Conservation (phyloP, 768 basidiomycete species). For the Suillus variegatus region DNA sequence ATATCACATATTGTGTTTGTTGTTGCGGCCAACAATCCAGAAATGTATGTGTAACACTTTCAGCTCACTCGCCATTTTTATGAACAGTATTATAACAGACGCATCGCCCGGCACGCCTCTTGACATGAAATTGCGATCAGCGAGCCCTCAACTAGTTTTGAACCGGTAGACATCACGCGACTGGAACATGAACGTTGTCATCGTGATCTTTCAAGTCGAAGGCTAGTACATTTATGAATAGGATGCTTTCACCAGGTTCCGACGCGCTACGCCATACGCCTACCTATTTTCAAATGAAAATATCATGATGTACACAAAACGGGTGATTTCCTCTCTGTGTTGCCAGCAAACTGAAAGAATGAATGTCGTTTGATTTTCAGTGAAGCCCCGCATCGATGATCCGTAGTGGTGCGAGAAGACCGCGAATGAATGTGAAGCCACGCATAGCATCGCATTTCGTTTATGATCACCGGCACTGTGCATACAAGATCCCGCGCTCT, state of each 20-base stretch:
- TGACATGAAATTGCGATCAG: not conserved
- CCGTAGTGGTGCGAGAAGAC: not conserved
- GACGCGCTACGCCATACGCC: not conserved
- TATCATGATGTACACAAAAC: slow-evolving; percentile 5
- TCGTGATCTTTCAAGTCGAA: not conserved
- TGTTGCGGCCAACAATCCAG: slow-evolving; percentile 16
- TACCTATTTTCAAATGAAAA: not conserved
- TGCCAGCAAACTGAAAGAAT: not conserved
- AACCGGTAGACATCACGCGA: slow-evolving; percentile 1
- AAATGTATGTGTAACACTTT: not conserved
- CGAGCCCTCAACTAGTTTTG: too few relatives aligned
- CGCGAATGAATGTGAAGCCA: not conserved
- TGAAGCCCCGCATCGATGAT: not conserved
- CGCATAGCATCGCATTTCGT: not conserved
- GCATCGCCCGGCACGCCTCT: slow-evolving; percentile 13
- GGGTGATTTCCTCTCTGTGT: slow-evolving; percentile 4
- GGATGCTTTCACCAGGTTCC: not conserved
- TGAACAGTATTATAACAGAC: slow-evolving; percentile 12
- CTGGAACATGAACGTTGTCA: not conserved
- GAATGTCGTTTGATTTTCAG: not conserved
- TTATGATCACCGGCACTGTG: slow-evolving; percentile 1
- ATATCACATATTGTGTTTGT: not conserved
- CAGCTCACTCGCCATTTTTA: slow-evolving; percentile 5
- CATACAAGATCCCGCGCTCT: not conserved
- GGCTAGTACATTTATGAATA: not conserved